Evolutionary conservation across 2,329 filamentous ascomycete genomes (phyloP), one percentile per base, ranked within the genome.

Genomic region (Sporothrix globosa): DNA sequence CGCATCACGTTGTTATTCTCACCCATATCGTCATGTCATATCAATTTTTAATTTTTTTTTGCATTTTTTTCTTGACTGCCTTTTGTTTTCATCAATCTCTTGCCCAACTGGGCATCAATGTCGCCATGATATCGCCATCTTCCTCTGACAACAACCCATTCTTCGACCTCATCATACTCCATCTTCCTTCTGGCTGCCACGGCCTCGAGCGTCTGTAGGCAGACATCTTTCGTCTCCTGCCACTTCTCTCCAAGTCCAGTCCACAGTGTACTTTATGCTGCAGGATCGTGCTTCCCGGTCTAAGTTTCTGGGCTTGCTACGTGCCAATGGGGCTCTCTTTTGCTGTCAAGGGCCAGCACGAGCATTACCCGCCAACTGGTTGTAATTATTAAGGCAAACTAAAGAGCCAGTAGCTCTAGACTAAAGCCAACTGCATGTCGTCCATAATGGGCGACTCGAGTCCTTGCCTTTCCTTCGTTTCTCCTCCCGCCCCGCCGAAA

Each of bases 401-500:
- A 24, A 61, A 41, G 56, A 61, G 56, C 34, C 27, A 63, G 58
- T 46, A 46, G 58, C 58, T 46, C 58, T 39, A 44, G 53, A 24
- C 53, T 17, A 34, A 24, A n/a, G 30, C 54, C 30, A 58, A 17
- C 19, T 11, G 34, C 34, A 34, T 58, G 54, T 7, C 6, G 27
- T 24, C 17, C 17, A 21, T 4, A n/a, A 60, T 34, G 34, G 19
- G 56, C 10, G 56, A 61, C 56, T 52, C 21, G 63, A 34, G 54
- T 67, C 46, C 61, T 48, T 48, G 7, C 34, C 34, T n/a, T 61
- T 34, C 46, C 9, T 30, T 66, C n/a, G 21, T 30, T 56, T 58
- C 54, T 46, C 50, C 53, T 61, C 56, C 68, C 50, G 61, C 69
- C 69, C 69, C 69, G 65, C 69, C 67, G 65, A 69, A 66, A 65